Evolutionary conservation across 345 rosid species (phyloP).

Genomic region (Salix brachista): DNA sequence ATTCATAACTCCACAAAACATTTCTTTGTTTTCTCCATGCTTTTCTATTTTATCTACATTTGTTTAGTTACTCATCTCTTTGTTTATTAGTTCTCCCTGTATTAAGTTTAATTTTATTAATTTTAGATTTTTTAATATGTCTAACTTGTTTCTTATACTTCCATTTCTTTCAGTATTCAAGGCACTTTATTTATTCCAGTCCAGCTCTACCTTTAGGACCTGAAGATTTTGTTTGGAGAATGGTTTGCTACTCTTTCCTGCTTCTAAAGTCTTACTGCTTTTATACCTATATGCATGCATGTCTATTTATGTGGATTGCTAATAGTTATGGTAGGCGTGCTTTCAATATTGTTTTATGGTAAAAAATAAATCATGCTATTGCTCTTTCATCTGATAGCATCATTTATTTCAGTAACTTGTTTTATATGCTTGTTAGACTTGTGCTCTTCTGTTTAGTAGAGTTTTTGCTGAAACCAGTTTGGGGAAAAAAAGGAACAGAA

Average conservation of each 20-base stretch:
- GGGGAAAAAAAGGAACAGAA: too few species aligned
- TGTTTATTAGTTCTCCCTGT: background rate
- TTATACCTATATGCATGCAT: background rate
- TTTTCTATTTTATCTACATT: background rate
- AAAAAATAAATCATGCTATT: too few species aligned
- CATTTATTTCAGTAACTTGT: background rate
- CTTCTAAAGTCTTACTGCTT: background rate
- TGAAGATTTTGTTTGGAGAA: conserved; percentile 94
- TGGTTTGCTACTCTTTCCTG: conserved; percentile 48
- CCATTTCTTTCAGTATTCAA: conserved; percentile 54
- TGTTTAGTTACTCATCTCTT: background rate
- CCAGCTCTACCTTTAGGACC: conserved; percentile 96
- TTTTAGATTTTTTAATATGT: background rate
- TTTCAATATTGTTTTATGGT: background rate
- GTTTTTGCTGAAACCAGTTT: background rate
- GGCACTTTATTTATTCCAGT: conserved; percentile 78
- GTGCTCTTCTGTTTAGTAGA: background rate
- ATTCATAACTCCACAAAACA: too few species aligned
- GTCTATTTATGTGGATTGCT: background rate
- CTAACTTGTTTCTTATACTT: conserved; percentile 1
- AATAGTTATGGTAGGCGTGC: background rate
- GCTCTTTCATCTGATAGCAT: background rate
- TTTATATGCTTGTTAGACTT: background rate
- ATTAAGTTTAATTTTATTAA: background rate
- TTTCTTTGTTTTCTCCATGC: background rate